These are phyloP conservation scores for Pestalotiopsis fici DNA, from an alignment of 2,329 filamentous ascomycete species.

Conservation along the genomic window DNA sequence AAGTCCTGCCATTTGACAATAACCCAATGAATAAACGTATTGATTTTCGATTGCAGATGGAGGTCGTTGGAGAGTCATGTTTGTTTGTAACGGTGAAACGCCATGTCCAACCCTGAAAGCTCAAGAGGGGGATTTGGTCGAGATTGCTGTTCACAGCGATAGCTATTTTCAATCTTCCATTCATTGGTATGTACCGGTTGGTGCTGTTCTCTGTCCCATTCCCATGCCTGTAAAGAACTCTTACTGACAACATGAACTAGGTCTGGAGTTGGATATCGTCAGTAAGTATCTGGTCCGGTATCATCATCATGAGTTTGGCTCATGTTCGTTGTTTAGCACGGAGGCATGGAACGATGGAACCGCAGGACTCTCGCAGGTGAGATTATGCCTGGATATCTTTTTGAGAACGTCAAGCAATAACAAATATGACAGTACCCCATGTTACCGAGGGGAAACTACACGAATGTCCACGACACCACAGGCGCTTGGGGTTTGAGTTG, in stretches of 20 bases:
- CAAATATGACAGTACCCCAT: slow-evolving; percentile 10
- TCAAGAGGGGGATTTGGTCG: slow-evolving; percentile 17
- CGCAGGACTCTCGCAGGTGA: slow-evolving; percentile 14
- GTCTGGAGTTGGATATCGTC: background rate
- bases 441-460: slow-evolving; percentile 14
- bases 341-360: slow-evolving; percentile 18
- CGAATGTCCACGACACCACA: slow-evolving; percentile 14
- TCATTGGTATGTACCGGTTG: slow-evolving; percentile 12
- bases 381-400: background rate
- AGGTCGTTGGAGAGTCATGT: slow-evolving; percentile 15
- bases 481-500: slow-evolving; percentile 16
- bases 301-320: background rate
- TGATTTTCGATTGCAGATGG: slow-evolving; percentile 12
- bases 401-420: background rate
- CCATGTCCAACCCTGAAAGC: slow-evolving; percentile 15
- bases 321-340: slow-evolving; percentile 1
- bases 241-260: background rate
- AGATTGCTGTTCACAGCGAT: slow-evolving; percentile 15
- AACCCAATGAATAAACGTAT: background rate
- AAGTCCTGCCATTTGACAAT: background rate
- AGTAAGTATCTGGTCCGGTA: background rate
- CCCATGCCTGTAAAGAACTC: background rate
- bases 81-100: slow-evolving; percentile 16
- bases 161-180: slow-evolving; percentile 16
- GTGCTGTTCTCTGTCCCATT: background rate